Base-by-base conservation (phyloP, 768 basidiomycete species). In the Lentinula guzmanii region DNA sequence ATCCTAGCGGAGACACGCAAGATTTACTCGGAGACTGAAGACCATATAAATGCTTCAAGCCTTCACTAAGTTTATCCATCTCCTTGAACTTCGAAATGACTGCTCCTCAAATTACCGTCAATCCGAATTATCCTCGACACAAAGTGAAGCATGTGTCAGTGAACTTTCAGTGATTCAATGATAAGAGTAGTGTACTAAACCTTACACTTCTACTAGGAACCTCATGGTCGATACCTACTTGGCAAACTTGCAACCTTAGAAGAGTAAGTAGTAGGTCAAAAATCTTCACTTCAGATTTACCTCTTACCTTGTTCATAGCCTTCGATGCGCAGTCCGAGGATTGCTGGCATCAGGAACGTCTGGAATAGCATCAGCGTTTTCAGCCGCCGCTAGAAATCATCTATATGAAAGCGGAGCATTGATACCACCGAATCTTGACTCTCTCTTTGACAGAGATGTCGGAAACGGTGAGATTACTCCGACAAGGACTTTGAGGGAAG, bases 191-290 rank as follows among this genome's bases (percentile, higher is more conserved):
- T 18, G 33, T 52, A 16, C 7, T 21, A 53, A 5, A 54, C 64
- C 69, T 52, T 60, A 46, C 34, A 62, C 43, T 50, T 35, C 21
- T 69, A 28, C 28, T 28, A 89, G 87, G 18, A 88, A 87, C 71
- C 81, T 86, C 65, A 89, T 89, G 87, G 78, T 88, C 39, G 90
- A 91, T 70, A 90, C 89, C 0, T 82, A 91, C 67, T 85, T 92
- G 63, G 89, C 87, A 11, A 91, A 92, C 65, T n/a, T n/a, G 86
- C 87, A 9, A 82, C 77, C 52, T 75, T 83, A 33, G 89, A 91
- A 54, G 90, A 92, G 89, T 84, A 71, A 74, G 89, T 84, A 74
- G 89, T 84, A 71, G 74, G 86, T 56, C 76, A 48, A 63, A 39
- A 16, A 45, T 2, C 63, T 62, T 41, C 35, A 35, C 11, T 52